phyloP scores from a whole-genome alignment of 441 rosid species.

The Geranium incanum region DNA sequence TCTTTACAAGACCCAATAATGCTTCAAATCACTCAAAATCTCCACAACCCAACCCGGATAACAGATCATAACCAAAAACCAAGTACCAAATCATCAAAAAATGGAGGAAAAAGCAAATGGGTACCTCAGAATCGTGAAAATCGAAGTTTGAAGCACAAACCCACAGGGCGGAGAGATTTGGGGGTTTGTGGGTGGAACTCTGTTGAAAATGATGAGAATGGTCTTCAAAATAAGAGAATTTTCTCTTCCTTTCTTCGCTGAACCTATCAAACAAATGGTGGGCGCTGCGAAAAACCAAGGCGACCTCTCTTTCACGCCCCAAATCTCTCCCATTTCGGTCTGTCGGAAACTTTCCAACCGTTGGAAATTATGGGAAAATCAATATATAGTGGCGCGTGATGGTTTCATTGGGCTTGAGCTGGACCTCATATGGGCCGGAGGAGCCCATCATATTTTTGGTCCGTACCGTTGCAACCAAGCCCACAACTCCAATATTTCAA shows the following conservation, averaged over 20 bases:
- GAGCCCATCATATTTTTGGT: too few relatives aligned
- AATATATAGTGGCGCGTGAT: too few relatives aligned
- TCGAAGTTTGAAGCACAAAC: constrained; percentile 1
- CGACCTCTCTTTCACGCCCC: neutral
- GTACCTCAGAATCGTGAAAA: neutral
- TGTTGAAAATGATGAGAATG: neutral
- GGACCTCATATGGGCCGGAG: too few relatives aligned
- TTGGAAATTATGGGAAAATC: too few relatives aligned
- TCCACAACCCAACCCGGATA: neutral
- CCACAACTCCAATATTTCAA: too few relatives aligned
- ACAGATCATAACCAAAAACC: neutral
- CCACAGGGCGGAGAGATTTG: neutral
- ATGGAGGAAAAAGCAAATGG: neutral
- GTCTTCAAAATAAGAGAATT: neutral
- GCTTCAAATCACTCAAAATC: neutral
- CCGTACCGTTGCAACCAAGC: too few relatives aligned
- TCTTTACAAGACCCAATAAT: neutral
- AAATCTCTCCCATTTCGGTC: too few relatives aligned
- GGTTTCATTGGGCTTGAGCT: too few relatives aligned
- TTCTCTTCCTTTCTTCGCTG: neutral
- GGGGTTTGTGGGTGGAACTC: neutral
- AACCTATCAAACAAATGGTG: neutral
- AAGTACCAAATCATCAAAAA: neutral
- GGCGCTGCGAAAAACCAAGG: neutral
- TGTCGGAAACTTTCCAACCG: too few relatives aligned